Evolutionary conservation across 139 green algal genomes (phyloP), one percentile per base, ranked within the genome.

Genomic region (Deuterostichococcus epilithicus): DNA sequence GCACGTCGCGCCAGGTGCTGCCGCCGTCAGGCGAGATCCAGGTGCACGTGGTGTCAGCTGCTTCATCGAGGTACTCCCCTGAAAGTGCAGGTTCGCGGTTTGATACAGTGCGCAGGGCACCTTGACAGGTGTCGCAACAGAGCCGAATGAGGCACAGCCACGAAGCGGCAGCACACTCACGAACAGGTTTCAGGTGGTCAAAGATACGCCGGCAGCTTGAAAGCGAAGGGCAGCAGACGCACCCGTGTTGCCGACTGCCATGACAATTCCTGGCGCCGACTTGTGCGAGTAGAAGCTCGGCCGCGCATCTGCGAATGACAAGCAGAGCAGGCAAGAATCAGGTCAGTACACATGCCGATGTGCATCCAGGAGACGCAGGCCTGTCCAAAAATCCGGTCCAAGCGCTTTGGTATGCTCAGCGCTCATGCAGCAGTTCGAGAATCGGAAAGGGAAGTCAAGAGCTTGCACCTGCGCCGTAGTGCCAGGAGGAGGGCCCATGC

Each of bases 21-120:
- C 95, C 95, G 18, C 90, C 95, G 71, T 99, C 94, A 0, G 84
- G 84, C 0, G 91, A 97, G 60, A 97, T 60, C 76, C 81, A 97
- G 33, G 93, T 97, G 86, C 93, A 97, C 20, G 86, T 74, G 65
- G 81, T 68, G 73, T 92, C 82, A n/a, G 77, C 75, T 33, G 75
- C 70, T n/a, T 68, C 70, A 36, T 78, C 66, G 15, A 83, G 74
- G 28, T 74, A 74, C 79, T 80, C 68, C 2, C 79, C 52, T 63
- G 52, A 13, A 63, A 5, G 28, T 20, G 28, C 18, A 5, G 20
- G 52, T 28, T 28, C 28, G 52, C 18, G 52, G 10, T 28, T 63
- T 63, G 52, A 52, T 23, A 13, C 42, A 52, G 42, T n/a, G n/a
- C n/a, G n/a, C n/a, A n/a, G n/a, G n/a, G n/a, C n/a, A n/a, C n/a